Base-by-base conservation (phyloP, 805 yeast species). In the Metschnikowia matae region DNA sequence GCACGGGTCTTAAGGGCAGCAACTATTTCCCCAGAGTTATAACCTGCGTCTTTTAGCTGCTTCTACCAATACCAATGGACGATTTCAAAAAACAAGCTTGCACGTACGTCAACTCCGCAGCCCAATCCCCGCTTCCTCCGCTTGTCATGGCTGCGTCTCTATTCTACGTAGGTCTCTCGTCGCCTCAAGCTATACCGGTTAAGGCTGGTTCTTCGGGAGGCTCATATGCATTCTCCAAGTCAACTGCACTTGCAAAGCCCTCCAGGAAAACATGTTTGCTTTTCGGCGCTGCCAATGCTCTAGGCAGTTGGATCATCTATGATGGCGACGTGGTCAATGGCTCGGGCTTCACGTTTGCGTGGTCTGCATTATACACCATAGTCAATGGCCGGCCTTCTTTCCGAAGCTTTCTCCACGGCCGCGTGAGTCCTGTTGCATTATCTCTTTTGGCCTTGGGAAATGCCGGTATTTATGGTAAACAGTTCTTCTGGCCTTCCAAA, bases 321-420 rank as follows among this genome's bases (percentile, higher is more conserved):
- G 97, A 90, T 62, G 84, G 87, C 14, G 96, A 89, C 60, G 67
- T 81, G 18, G 77, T 78, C 42, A 83, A 87, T 66, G 97, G 96
- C 3, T 77, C 92, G 1, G 96, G 96, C 0, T 85, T 90, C 61
- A 71, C 79, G 6, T 74, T 81, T 59, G 95, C 94, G 2, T 91
- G 97, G 96, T 81, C 88, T 6, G 65, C 86, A 6, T 66, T 90
- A 51, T 91, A 88, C 60, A 62, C 85, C 51, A 63, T 90, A 11
- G 88, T 85, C 14, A 87, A 88, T 61, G 89, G 89, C 1, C 76
- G 75, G 37, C 77, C 81, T 6, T 73, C 87, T 11, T 44, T 85
- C 26, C 72, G 69, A 40, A 76, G 79, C 35, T 53, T 83, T 53
- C 69, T 81, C 49, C 75, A 80, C 45, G 83, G 83, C 44, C 81